A percentile compares a stretch with the other conserved stretches of the same genome.
These are phyloP conservation scores for Trapa bicornis DNA, from an alignment of 345 rosid genomes.

Conservation along the genomic window DNA sequence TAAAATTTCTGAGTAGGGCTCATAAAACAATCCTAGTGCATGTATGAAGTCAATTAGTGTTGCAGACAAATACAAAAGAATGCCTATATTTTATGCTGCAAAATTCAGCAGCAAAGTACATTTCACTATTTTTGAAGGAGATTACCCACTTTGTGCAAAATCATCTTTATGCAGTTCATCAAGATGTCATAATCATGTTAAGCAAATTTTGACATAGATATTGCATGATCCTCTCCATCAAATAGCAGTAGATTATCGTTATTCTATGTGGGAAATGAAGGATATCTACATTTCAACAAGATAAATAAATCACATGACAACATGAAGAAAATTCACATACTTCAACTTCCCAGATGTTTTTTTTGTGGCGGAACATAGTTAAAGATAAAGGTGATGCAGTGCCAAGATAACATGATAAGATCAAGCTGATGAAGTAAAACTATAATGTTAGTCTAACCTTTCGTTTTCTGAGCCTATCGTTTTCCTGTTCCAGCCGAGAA, in stretches of 20 bases:
- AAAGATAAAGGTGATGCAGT: background rate
- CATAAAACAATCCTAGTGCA: background rate
- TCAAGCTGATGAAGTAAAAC: background rate
- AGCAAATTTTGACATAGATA: background rate
- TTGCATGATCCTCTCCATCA: background rate
- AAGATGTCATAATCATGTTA: background rate
- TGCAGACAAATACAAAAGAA: background rate
- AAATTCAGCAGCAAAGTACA: background rate
- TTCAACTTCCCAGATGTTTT: background rate
- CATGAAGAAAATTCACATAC: background rate
- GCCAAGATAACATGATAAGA: background rate
- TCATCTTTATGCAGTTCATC: background rate
- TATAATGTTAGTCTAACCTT: conserved; percentile 36
- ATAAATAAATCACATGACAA: background rate
- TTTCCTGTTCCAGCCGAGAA: conserved; percentile 84
- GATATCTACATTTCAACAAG: background rate
- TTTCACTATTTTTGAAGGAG: background rate
- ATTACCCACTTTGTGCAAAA: background rate
- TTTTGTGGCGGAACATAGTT: background rate
- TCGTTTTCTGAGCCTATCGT: conserved; percentile 71
- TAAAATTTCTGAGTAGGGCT: background rate
- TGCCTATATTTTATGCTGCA: background rate
- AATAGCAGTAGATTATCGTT: background rate
- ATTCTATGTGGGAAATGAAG: background rate
- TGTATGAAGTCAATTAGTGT: background rate